These are phyloP conservation scores for Botryotinia globosa DNA, from an alignment of 2,329 filamentous ascomycete species.

Conservation along the genomic window DNA sequence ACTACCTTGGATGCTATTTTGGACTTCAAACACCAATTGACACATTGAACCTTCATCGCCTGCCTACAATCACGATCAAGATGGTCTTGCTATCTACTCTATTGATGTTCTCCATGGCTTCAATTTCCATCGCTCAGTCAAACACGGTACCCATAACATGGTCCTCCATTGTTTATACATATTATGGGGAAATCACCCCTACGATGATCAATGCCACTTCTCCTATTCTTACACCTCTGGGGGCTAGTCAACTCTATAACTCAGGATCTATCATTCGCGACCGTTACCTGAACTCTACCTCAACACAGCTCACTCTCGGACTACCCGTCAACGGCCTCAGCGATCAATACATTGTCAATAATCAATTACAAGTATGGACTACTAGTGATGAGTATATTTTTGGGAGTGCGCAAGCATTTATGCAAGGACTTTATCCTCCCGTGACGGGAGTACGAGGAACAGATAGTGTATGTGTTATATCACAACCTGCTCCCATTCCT, in stretches of 20 bases:
- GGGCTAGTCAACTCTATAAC: slow-evolving; percentile 51
- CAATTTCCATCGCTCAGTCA: slow-evolving; percentile 20
- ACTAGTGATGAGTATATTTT: slow-evolving; percentile 51
- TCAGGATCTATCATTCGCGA: slow-evolving; percentile 50
- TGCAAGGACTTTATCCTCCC: slow-evolving; percentile 83
- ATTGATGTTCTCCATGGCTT: slow-evolving; percentile 24
- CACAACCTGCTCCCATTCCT: not conserved
- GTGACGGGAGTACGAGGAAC: not conserved
- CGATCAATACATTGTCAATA: not conserved
- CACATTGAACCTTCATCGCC: not conserved
- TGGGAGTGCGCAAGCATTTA: slow-evolving; percentile 70
- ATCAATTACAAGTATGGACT: slow-evolving; percentile 42
- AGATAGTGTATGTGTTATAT: slow-evolving; percentile 1
- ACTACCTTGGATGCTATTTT: not conserved
- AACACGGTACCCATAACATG: slow-evolving; percentile 28
- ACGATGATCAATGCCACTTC: slow-evolving; percentile 32
- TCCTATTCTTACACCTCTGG: slow-evolving; percentile 49
- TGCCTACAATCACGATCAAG: not conserved
- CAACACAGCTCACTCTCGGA: slow-evolving; percentile 37
- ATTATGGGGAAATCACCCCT: slow-evolving; percentile 55
- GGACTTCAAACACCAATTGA: not conserved
- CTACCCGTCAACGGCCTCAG: slow-evolving; percentile 20
- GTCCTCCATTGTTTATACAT: slow-evolving; percentile 33
- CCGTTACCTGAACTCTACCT: slow-evolving; percentile 46
- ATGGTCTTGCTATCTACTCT: slow-evolving; percentile 10